Evolutionary conservation across 139 green algal genomes (phyloP), one percentile per base, ranked within the genome.

Genomic region (Haematococcus sp.): DNA sequence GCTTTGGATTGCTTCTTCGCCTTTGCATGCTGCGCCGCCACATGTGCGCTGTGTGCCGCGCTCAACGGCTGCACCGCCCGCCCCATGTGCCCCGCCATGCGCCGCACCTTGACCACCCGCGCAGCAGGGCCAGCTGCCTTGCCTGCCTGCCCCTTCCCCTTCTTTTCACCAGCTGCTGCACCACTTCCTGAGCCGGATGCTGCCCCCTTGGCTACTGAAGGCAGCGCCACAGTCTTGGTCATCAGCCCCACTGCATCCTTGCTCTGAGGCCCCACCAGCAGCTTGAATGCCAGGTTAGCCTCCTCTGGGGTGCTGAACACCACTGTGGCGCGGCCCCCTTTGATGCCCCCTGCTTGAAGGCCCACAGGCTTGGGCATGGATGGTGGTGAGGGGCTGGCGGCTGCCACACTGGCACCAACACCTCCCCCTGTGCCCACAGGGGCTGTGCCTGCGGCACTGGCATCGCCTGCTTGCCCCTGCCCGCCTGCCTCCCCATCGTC

Each of bases 51-150:
- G 40, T 49, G 40, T 49, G 40, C 40, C 7, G 40, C 40, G 11
- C 40, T 49, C 40, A 49, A 49, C 40, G 40, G 40, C 40, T 49
- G 40, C 40, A 49, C 40, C 11, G 40, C 40, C 7, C 40, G 58
- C 58, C 58, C 58, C n/a, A 40, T 65, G 58, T 65, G 58, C n/a
- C 23, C 58, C 22, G 58, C 58, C 58, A 65, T 65, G 58, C 58
- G 58, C 23, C 58, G 58, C 30, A 65, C 25, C 58, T 65, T 28
- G 4, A 28, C 22, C 9, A 61, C 52, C 20, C 20, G 5, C 9
- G 23, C 52, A 13, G 9, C 20, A 61, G 4, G 11, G 4, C 20
- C 52, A 61, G 20, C 20, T 25, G 20, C 20, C 11, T 9, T 4
- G 19, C 52, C 20, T 11, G 52, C 58, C 23, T 22, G 7, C 23